phyloP scores from a whole-genome alignment of 2,329 filamentous ascomycete species.

The Geosmithia flava region DNA sequence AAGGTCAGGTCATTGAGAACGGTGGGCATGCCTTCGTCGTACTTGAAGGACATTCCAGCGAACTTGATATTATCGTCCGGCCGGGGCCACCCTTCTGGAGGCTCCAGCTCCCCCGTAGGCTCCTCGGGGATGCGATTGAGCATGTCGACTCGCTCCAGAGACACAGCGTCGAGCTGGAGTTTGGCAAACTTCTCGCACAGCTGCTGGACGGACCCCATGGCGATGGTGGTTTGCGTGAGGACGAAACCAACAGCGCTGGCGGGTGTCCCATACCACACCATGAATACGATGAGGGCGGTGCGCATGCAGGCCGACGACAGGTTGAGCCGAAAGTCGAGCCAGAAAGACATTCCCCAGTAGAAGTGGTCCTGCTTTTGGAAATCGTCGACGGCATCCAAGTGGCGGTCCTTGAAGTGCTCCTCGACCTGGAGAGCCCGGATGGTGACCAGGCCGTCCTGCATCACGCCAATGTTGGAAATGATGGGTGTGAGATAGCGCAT shows the following conservation, averaged over 20 bases:
- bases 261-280: conserved; percentile 61
- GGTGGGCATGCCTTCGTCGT: conserved; percentile 65
- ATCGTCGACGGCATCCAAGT: conserved; percentile 70
- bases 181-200: conserved; percentile 73
- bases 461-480: conserved; percentile 84
- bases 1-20: conserved; percentile 59
- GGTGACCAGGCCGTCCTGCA: conserved; percentile 75
- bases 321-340: conserved; percentile 67
- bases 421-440: conserved; percentile 76
- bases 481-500: conserved; percentile 83
- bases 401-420: conserved; percentile 64
- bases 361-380: conserved; percentile 96
- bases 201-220: conserved; percentile 24
- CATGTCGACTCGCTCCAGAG: conserved; percentile 76
- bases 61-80: conserved; percentile 63
- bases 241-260: conserved; percentile 77
- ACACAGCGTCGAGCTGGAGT: conserved; percentile 86
- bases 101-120: conserved; percentile 48
- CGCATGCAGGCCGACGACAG: conserved; percentile 54
- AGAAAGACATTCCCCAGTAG: conserved; percentile 80
- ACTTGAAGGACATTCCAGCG: conserved; percentile 64
- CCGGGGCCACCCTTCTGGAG: conserved; percentile 66
- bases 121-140: conserved; percentile 71
- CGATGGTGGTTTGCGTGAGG: conserved; percentile 38
- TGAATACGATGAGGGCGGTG: conserved; percentile 60